phyloP scores from a whole-genome alignment of 495 filamentous ascomycete genomes.

The Penicillium crystallinum region DNA sequence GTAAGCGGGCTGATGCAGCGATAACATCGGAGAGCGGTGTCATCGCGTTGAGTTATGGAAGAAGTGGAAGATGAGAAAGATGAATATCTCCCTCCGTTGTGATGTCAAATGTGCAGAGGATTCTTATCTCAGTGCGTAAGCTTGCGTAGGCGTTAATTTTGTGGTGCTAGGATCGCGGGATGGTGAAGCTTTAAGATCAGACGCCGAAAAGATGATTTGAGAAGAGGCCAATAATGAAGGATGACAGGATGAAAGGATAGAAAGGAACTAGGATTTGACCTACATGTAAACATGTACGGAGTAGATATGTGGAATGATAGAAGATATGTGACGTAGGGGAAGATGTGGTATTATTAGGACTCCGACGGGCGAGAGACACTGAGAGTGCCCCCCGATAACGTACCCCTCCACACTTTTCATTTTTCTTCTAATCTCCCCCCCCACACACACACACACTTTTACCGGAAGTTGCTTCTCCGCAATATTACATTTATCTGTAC shows the following conservation, averaged over 20 bases:
- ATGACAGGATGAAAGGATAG: too few species aligned
- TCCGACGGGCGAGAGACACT: background rate
- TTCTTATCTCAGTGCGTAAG: background rate
- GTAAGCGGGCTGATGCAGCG: conserved; percentile 12
- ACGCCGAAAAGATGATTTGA: background rate
- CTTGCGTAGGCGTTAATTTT: background rate
- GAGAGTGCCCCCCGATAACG: conserved; percentile 2
- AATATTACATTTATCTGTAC: background rate
- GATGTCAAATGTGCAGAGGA: background rate
- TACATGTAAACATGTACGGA: too few species aligned
- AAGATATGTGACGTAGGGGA: background rate
- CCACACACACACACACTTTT: background rate
- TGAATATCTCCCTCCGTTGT: conserved; percentile 1
- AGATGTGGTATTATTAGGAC: too few species aligned
- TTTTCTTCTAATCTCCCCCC: background rate
- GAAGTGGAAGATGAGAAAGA: too few species aligned
- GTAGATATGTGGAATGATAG: background rate
- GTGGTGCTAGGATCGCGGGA: background rate
- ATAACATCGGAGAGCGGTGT: conserved; percentile 9
- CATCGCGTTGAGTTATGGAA: conserved; percentile 5
- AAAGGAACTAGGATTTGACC: background rate
- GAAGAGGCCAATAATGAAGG: background rate
- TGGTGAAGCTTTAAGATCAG: background rate
- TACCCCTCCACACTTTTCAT: background rate
- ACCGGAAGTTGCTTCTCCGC: background rate